Evolutionary conservation across 1,284 basidiomycete genomes (phyloP).

Genomic region (Phylloporus gajari): DNA sequence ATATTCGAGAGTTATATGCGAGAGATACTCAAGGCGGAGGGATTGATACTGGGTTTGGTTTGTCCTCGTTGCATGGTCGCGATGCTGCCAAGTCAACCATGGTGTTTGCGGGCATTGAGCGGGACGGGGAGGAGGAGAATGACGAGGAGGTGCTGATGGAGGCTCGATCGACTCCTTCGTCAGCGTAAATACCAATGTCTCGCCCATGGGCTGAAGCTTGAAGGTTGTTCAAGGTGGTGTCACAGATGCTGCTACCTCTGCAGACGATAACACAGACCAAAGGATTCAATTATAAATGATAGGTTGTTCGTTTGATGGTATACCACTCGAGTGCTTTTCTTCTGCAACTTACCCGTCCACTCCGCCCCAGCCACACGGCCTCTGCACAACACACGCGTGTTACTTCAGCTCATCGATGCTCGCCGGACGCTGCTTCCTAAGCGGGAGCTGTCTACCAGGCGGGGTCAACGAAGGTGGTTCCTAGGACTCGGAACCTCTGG

Average conservation of each 20-base stretch:
- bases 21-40: too few species aligned
- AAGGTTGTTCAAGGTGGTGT: too few species aligned
- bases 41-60: neutral
- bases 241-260: too few species aligned
- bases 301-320: neutral
- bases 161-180: too few species aligned
- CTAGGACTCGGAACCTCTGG: too few species aligned
- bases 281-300: constrained; percentile 1
- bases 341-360: constrained; percentile 9
- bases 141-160: too few species aligned
- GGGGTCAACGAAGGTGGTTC: too few species aligned
- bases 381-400: constrained; percentile 2
- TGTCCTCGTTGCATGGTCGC: neutral
- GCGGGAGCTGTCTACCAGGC: constrained; percentile 50
- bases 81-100: neutral
- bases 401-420: constrained; percentile 42
- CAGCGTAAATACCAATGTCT: too few species aligned
- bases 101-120: neutral
- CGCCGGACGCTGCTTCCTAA: constrained; percentile 45
- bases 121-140: too few species aligned
- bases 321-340: neutral
- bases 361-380: neutral
- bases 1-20: too few species aligned
- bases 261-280: too few species aligned
- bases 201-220: too few species aligned